Conservation (phyloP, 2,329 filamentous ascomycete genomes). For the Magnaporthiopsis rhizophila region DNA sequence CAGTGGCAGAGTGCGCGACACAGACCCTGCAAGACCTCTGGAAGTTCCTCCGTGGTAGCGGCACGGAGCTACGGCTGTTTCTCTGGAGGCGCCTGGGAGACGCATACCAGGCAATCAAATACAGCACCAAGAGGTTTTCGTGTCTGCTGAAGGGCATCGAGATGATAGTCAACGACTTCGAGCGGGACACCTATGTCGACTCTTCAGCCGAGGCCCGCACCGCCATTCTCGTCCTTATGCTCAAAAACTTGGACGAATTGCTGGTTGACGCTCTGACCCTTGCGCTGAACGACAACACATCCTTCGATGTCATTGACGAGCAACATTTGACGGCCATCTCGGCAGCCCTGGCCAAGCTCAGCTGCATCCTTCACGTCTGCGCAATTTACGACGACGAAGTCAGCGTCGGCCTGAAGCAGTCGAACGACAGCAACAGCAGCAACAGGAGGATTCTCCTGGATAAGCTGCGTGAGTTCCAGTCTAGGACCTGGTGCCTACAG, state of each 20-base stretch:
- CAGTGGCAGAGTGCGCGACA: constrained; percentile 43
- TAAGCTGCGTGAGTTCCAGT: constrained; percentile 77
- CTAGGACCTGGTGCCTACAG: constrained; percentile 80
- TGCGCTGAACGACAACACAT: constrained; percentile 55
- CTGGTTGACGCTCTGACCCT: constrained; percentile 63
- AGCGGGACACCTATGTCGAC: constrained; percentile 54
- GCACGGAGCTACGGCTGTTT: constrained; percentile 74
- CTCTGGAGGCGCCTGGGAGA: constrained; percentile 88
- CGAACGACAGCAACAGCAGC: constrained; percentile 1
- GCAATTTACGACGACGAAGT: constrained; percentile 79
- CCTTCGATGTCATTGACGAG: constrained; percentile 79
- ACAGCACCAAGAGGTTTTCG: constrained; percentile 79
- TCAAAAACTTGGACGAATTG: constrained; percentile 73
- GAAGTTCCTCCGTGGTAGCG: constrained; percentile 75
- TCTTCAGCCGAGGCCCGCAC: constrained; percentile 58
- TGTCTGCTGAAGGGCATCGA: constrained; percentile 82
- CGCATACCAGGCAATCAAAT: constrained; percentile 78
- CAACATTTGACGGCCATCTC: constrained; percentile 68
- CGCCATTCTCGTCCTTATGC: constrained; percentile 59
- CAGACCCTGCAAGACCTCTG: constrained; percentile 67
- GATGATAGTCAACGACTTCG: constrained; percentile 59
- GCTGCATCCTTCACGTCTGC: constrained; percentile 69
- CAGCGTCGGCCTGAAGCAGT: constrained; percentile 61
- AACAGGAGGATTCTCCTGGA: constrained; percentile 31
- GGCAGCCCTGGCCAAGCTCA: constrained; percentile 61